A percentile compares a stretch with the other conserved stretches of the same genome.
phyloP scores from a whole-genome alignment of 352 stramenopile genomes.

The Globisporangium spiculum region DNA sequence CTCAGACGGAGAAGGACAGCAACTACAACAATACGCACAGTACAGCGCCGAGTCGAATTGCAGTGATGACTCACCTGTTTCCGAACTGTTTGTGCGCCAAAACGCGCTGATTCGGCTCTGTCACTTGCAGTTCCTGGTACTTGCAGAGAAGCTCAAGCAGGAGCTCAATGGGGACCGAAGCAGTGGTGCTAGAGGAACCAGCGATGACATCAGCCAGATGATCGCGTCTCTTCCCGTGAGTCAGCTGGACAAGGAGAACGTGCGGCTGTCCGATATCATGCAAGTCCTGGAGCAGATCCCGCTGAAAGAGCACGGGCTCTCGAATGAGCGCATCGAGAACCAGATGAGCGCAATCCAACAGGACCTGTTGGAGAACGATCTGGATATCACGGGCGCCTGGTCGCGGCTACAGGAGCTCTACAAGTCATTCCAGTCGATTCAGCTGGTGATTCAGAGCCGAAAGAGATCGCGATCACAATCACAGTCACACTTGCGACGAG shows the following conservation, averaged over 20 bases:
- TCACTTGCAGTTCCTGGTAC: conserved; percentile 38
- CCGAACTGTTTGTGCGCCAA: conserved; percentile 20
- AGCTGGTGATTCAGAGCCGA: conserved; percentile 29
- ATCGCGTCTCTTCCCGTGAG: conserved; percentile 28
- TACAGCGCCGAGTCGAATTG: background rate
- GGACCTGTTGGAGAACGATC: conserved; percentile 21
- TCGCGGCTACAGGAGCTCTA: conserved; percentile 37
- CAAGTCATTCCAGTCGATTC: conserved; percentile 39
- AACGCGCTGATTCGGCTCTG: conserved; percentile 34
- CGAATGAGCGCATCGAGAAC: conserved; percentile 23
- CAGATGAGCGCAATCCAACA: conserved; percentile 29
- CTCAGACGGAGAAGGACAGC: background rate
- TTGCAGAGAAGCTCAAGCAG: conserved; percentile 45
- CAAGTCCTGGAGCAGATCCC: conserved; percentile 37
- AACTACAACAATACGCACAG: background rate
- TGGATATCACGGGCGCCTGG: conserved; percentile 26
- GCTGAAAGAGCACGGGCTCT: conserved; percentile 29
- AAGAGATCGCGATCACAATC: conserved; percentile 17
- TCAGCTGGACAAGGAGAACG: conserved; percentile 9
- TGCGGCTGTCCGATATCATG: conserved; percentile 17
- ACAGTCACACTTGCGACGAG: conserved; percentile 7
- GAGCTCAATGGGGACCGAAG: conserved; percentile 27
- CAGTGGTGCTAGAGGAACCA: conserved; percentile 15
- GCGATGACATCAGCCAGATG: conserved; percentile 16
- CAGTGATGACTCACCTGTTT: background rate